These are phyloP conservation scores for Austroboletus eburneus DNA, from an alignment of 768 basidiomycete genomes.

Conservation along the genomic window DNA sequence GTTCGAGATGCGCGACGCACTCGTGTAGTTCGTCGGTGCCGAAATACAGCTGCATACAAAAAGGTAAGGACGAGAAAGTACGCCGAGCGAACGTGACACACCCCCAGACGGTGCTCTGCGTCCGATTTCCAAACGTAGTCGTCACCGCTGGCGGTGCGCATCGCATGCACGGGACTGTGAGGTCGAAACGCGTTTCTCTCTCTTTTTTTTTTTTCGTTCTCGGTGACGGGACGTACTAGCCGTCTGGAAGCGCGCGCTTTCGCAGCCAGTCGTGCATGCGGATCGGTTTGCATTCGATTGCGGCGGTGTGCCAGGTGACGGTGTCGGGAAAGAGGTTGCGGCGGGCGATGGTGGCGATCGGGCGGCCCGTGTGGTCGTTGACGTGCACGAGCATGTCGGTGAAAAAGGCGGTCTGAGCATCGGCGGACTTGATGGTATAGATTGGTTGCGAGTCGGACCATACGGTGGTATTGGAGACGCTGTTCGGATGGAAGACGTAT, in stretches of 20 bases:
- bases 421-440: slow-evolving; percentile 4
- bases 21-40: too few species aligned
- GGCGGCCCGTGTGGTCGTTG: slow-evolving; percentile 4
- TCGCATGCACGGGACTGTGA: slow-evolving; percentile 7
- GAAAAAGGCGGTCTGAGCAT: neutral
- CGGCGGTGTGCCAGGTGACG: slow-evolving; percentile 2
- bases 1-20: slow-evolving; percentile 12
- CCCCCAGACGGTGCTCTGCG: slow-evolving; percentile 7
- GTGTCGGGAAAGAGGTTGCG: slow-evolving; percentile 13
- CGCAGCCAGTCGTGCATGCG: slow-evolving; percentile 13
- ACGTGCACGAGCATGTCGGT: slow-evolving; percentile 8
- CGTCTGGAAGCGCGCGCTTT: slow-evolving; percentile 6
- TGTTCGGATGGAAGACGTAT: slow-evolving; percentile 9
- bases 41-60: slow-evolving; percentile 6
- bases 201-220: too few species aligned
- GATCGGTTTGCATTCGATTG: neutral
- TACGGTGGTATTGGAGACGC: slow-evolving; percentile 11
- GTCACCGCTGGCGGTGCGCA: slow-evolving; percentile 2
- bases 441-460: slow-evolving; percentile 3
- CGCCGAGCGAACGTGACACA: slow-evolving; percentile 1
- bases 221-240: slow-evolving; percentile 12
- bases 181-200: too few species aligned
- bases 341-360: slow-evolving; percentile 5
- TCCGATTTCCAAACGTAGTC: slow-evolving; percentile 14
- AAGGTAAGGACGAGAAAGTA: neutral